Evolutionary conservation across 192 early-diverging fungal genomes (phyloP), one percentile per base, ranked within the genome.

Genomic region (Coemansia sp.): DNA sequence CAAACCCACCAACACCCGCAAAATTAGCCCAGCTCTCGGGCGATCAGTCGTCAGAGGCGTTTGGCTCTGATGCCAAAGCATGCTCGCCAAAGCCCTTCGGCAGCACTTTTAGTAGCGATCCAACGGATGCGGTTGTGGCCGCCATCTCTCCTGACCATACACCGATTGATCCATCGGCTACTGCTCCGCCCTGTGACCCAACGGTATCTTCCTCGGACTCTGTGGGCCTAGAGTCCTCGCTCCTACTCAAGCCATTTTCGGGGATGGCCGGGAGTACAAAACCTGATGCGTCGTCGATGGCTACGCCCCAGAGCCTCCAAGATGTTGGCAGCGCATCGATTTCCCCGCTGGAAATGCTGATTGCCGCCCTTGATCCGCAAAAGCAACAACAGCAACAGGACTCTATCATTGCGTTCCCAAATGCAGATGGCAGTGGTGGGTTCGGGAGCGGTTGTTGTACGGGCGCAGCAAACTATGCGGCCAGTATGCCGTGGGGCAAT

Each of bases 261-360:
- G 45, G 62, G 11, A 33, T 62, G 24, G 24, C 51, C 34, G 66
- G 21, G 11, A 44, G 14, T 21, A 26, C 62, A 39, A 43, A 58
- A 7, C 16, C 63, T 14, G 72, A 64, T 1, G 63, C 62, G 1
- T 67, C 62, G 1, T 67, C 71, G 2, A 73, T 78, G 76, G 65
- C 57, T 16, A 75, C 72, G 1, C 70, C 78, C 4, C 73, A 81
- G 44, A 72, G 73, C 60, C 41, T 75, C 53, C 66, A 75, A 18
- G 66, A 72, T n/a, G 58, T 52, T 51, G 53, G 62, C 16, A 56
- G 66, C 62, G 30, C 69, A 5, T 53, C 68, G 21, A 51, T 73
- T 38, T 81, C 74, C 4, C 78, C 73, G n/a, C 58, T 81, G 41
- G 78, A 81, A 34, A 81, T 81, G 78, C 67, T 81, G 35, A 76